Evolutionary conservation across 768 basidiomycete genomes (phyloP).

Genomic region (Trametes coccinea): DNA sequence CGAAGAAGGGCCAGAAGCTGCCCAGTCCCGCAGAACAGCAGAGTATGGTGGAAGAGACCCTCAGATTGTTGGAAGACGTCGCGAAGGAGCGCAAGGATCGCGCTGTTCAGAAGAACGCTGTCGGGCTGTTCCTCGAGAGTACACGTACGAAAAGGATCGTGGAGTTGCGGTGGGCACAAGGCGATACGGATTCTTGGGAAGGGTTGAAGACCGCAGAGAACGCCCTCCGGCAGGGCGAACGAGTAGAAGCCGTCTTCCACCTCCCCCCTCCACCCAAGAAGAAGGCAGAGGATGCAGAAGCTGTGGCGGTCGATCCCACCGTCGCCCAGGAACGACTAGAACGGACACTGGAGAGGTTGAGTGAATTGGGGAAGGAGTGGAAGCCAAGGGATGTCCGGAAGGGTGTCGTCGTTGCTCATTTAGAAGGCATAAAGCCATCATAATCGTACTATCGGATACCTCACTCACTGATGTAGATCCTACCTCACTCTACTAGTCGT

Average conservation of each 20-base stretch:
- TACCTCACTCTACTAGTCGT: too few relatives aligned
- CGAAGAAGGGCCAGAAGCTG: conserved; percentile 46
- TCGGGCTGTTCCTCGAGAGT: conserved; percentile 9
- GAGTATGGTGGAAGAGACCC: conserved; percentile 44
- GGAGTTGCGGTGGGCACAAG: conserved; percentile 16
- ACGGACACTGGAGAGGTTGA: conserved; percentile 41
- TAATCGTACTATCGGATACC: neutral
- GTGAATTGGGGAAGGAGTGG: conserved; percentile 53
- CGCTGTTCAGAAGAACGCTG: conserved; percentile 36
- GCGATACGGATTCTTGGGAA: conserved; percentile 7
- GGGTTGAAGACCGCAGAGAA: neutral
- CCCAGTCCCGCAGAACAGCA: conserved; percentile 43
- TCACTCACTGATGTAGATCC: too few relatives aligned
- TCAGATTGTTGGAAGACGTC: conserved; percentile 46
- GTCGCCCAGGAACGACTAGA: conserved; percentile 44
- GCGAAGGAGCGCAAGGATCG: conserved; percentile 54
- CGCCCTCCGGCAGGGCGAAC: conserved; percentile 8
- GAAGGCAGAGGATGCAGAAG: neutral
- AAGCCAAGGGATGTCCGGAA: conserved; percentile 44
- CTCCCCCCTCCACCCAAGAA: conserved; percentile 15
- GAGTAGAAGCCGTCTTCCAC: conserved; percentile 14
- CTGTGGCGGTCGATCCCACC: neutral
- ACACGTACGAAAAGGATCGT: conserved; percentile 1
- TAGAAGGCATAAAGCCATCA: conserved; percentile 39
- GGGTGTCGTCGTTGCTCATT: conserved; percentile 40